These are phyloP conservation scores for Fonsecaea multimorphosa DNA, from an alignment of 2,329 filamentous ascomycete genomes.

Conservation along the genomic window DNA sequence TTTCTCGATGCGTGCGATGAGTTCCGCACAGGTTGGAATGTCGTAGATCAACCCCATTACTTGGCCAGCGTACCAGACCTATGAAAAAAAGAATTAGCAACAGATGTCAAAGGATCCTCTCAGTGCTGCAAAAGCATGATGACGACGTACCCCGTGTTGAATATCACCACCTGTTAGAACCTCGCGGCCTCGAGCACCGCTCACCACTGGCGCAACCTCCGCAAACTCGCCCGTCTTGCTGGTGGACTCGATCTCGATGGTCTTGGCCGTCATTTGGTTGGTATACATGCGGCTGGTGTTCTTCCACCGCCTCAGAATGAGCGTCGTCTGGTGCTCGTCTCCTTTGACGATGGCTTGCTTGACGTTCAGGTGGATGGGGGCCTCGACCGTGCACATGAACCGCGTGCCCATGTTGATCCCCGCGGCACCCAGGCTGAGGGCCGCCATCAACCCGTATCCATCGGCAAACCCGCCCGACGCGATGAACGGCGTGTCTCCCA, in stretches of 20 bases:
- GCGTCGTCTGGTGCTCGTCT: constrained; percentile 86
- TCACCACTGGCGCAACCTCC: constrained; percentile 85
- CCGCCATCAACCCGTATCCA: constrained; percentile 88
- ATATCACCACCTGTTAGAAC: constrained; percentile 94
- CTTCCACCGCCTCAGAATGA: constrained; percentile 87
- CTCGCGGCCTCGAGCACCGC: constrained; percentile 85
- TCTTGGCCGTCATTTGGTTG: constrained; percentile 85
- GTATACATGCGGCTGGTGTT: constrained; percentile 89
- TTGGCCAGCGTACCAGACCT: constrained; percentile 86
- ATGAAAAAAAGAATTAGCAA: constrained; percentile 1
- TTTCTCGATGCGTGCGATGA: constrained; percentile 75
- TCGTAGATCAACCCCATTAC: constrained; percentile 90
- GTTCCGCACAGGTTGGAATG: constrained; percentile 61
- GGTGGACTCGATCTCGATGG: constrained; percentile 80
- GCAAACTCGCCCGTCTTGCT: constrained; percentile 85
- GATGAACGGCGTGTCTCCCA: constrained; percentile 83
- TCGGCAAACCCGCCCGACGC: constrained; percentile 96
- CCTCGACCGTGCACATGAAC: constrained; percentile 95
- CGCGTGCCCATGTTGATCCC: constrained; percentile 98
- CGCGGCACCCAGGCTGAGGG: constrained; percentile 84
- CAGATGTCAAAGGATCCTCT: neutral
- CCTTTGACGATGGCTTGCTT: constrained; percentile 90
- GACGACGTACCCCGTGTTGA: constrained; percentile 73
- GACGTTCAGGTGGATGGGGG: constrained; percentile 90
- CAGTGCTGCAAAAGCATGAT: neutral